Conservation (phyloP, 768 basidiomycete genomes). For the Auricularia sp. region DNA sequence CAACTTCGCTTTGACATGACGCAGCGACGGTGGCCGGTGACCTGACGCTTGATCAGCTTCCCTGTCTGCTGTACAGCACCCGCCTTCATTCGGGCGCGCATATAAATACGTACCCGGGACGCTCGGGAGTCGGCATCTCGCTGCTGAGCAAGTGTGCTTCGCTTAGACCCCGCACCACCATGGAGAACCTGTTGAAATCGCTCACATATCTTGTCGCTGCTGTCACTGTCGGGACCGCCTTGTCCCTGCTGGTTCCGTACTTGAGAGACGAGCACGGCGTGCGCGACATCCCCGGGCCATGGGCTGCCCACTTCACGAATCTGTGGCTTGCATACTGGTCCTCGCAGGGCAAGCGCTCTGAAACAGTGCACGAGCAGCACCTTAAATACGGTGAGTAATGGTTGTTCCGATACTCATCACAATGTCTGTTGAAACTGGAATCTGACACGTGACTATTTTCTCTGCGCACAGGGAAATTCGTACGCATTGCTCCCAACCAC, state of each 20-base stretch:
- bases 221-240: neutral
- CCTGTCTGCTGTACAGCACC: no score
- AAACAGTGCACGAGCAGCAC: constrained; percentile 64
- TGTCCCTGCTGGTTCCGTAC: constrained; percentile 30
- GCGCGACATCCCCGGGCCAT: constrained; percentile 55
- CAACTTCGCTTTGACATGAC: no score
- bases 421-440: neutral
- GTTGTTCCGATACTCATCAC: neutral
- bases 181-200: no score
- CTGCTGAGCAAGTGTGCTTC: no score
- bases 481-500: constrained; percentile 68
- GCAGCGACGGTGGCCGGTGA: no score
- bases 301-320: constrained; percentile 60
- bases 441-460: neutral
- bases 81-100: no score
- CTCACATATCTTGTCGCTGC: no score
- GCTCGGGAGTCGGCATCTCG: no score
- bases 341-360: constrained; percentile 64
- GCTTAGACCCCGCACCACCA: no score
- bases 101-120: no score
- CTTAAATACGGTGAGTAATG: constrained; percentile 52
- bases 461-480: constrained; percentile 40
- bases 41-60: no score
- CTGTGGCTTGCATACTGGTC: constrained; percentile 59
- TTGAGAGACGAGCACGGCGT: constrained; percentile 50